Conservation (phyloP, 2,329 filamentous ascomycete genomes). For the Blastomyces parvus region DNA sequence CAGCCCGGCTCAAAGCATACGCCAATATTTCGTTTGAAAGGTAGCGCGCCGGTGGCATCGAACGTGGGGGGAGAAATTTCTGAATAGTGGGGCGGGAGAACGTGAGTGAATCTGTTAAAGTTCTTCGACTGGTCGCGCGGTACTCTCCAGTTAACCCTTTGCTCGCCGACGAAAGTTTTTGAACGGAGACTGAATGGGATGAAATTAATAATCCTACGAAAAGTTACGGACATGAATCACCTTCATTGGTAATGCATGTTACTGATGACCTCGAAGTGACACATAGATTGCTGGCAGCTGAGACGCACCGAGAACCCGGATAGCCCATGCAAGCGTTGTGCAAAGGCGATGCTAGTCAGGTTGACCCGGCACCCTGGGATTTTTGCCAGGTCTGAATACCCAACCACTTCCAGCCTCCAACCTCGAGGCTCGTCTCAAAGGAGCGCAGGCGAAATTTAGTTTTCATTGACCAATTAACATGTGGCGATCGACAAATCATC, state of each 20-base stretch:
- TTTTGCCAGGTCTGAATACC: neutral
- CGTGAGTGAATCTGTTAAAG: neutral
- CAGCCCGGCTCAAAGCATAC: neutral
- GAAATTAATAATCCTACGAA: neutral
- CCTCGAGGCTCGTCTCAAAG: neutral
- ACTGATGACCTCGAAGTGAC: neutral
- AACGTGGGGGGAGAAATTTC: neutral
- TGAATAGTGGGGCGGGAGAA: neutral
- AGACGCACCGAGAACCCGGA: neutral
- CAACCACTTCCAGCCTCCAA: neutral
- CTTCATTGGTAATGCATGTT: neutral
- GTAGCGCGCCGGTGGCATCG: neutral
- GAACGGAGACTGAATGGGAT: neutral
- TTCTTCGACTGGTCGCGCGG: neutral
- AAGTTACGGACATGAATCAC: neutral
- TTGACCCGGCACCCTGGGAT: neutral
- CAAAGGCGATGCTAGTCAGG: neutral
- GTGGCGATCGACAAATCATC: neutral
- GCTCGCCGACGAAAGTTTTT: neutral
- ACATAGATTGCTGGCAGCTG: neutral
- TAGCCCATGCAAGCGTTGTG: constrained; percentile 1
- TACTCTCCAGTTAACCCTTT: neutral
- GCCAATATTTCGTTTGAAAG: neutral
- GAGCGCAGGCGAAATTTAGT: neutral
- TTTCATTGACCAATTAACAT: neutral